These are phyloP conservation scores for Scytalidium sp. DNA, from an alignment of 2,329 filamentous ascomycete species.

Conservation along the genomic window DNA sequence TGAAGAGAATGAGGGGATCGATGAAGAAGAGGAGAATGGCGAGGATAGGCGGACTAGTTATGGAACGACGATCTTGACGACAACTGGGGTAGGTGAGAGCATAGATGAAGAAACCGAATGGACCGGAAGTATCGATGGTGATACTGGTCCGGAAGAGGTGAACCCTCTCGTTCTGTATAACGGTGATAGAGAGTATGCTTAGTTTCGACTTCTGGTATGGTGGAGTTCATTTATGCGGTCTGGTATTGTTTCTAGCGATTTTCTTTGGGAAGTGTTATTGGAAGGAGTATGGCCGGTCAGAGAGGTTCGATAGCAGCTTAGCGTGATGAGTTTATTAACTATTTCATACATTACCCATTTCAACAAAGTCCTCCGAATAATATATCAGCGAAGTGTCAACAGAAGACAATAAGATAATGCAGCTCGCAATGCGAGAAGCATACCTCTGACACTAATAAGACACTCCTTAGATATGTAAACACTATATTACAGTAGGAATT, in stretches of 20 bases:
- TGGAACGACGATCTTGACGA: constrained; percentile 24
- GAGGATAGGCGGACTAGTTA: constrained; percentile 25
- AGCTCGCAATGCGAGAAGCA: no score
- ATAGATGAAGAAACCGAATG: constrained; percentile 26
- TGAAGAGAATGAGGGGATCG: constrained; percentile 42
- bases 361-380: no score
- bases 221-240: neutral
- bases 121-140: constrained; percentile 19
- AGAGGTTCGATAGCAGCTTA: neutral
- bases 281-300: neutral
- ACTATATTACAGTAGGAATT: no score
- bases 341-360: neutral
- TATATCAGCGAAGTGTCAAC: no score
- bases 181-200: neutral
- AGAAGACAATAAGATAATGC: no score
- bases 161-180: neutral
- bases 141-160: neutral
- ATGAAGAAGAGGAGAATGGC: constrained; percentile 8
- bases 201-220: neutral
- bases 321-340: neutral
- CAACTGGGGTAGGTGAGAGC: constrained; percentile 18
- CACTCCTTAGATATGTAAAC: no score
- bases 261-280: neutral
- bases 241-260: neutral
- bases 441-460: no score